Conservation (phyloP, 768 basidiomycete genomes). For the Boletus rex-veris region DNA sequence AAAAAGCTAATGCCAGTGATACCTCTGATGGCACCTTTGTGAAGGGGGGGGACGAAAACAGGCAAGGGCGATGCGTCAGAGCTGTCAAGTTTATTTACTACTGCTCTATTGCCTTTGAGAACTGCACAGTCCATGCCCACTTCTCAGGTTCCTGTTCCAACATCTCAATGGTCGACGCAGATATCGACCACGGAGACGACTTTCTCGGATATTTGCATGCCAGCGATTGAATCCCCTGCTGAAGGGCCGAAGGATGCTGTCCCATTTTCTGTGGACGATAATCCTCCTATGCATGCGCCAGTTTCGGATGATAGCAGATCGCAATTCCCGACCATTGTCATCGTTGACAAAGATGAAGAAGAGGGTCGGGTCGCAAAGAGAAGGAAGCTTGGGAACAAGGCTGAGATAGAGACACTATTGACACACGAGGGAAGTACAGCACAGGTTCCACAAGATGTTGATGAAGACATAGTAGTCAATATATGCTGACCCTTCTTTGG, state of each 20-base stretch:
- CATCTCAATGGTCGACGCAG: background rate
- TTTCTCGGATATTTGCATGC: conserved; percentile 14
- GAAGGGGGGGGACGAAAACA: conserved; percentile 39
- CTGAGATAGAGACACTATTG: background rate
- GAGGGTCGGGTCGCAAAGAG: conserved; percentile 56
- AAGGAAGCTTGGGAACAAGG: conserved; percentile 35
- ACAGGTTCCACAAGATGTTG: conserved; percentile 10
- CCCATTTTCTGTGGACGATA: conserved; percentile 14
- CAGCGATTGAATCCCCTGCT: background rate
- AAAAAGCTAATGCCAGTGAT: conserved; percentile 34
- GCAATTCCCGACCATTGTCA: conserved; percentile 54
- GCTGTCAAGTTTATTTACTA: conserved; percentile 43
- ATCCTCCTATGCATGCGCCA: conserved; percentile 34
- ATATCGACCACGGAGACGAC: background rate
- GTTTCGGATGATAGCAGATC: conserved; percentile 23
- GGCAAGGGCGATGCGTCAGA: conserved; percentile 33
- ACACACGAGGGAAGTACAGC: background rate
- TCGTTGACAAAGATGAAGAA: conserved; percentile 53
- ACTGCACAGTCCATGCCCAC: conserved; percentile 8
- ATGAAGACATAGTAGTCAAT: conserved; percentile 31
- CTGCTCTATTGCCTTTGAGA: conserved; percentile 36
- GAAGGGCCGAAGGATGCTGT: conserved; percentile 17
- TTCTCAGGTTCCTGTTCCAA: background rate
- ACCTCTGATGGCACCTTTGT: conserved; percentile 35
- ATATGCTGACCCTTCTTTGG: conserved; percentile 18